phyloP scores from a whole-genome alignment of 164 flowering plant species.

The Berberis thunbergii region DNA sequence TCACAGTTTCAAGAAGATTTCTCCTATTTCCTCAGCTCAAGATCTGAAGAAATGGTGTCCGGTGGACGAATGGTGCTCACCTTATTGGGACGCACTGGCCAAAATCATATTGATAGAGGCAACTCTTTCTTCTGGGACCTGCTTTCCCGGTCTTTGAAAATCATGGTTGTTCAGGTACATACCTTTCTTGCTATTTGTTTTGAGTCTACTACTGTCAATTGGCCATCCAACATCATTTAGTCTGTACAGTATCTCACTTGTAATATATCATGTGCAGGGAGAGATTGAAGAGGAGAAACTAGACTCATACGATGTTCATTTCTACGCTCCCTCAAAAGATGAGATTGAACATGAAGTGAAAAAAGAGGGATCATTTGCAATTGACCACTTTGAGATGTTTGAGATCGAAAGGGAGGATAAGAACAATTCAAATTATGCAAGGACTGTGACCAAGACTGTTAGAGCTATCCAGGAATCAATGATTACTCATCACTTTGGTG shows the following conservation, averaged over 20 bases:
- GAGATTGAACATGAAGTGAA: slow-evolving; percentile 52
- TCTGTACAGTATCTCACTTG: too few species aligned
- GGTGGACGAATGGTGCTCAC: slow-evolving; percentile 71
- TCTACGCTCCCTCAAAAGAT: slow-evolving; percentile 63
- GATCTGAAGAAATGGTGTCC: slow-evolving; percentile 50
- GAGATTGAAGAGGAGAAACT: slow-evolving; percentile 48
- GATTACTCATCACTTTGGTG: slow-evolving; percentile 64
- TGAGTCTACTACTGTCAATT: too few species aligned
- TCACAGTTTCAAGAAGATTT: slow-evolving; percentile 59
- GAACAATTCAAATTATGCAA: slow-evolving; percentile 33
- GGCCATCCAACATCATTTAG: too few species aligned
- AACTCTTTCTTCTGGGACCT: slow-evolving; percentile 61
- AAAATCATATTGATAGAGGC: slow-evolving; percentile 44
- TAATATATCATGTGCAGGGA: slow-evolving; percentile 30
- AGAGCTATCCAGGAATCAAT: slow-evolving; percentile 76
- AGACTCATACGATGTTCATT: slow-evolving; percentile 58
- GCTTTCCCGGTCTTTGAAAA: slow-evolving; percentile 39
- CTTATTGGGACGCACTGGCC: slow-evolving; percentile 44
- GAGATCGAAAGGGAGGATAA: slow-evolving; percentile 27
- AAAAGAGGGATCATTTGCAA: slow-evolving; percentile 46
- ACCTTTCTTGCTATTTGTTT: too few species aligned
- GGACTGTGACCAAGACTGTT: slow-evolving; percentile 44
- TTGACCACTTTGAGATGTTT: slow-evolving; percentile 46
- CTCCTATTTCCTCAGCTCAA: slow-evolving; percentile 37
- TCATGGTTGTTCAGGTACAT: slow-evolving; percentile 43